These are phyloP conservation scores for Xylaria intraflava DNA, from an alignment of 495 filamentous ascomycete species.

Conservation along the genomic window DNA sequence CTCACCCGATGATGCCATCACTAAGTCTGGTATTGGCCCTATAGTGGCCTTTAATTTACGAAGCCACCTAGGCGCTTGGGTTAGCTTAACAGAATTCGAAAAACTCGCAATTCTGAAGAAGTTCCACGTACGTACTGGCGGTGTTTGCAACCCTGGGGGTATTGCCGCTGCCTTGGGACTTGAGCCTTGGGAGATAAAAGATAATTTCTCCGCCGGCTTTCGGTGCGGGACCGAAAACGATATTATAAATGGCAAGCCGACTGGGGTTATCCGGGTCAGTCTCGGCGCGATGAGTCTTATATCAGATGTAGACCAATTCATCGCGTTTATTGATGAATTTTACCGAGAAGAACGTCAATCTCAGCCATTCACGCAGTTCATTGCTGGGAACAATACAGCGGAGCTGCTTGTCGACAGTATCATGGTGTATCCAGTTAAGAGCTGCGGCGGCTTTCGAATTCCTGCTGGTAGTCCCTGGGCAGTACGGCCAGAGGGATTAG, in stretches of 20 bases:
- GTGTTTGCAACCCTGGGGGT: constrained; percentile 87
- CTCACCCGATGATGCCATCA: constrained; percentile 17
- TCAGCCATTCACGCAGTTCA: not conserved
- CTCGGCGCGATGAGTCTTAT: constrained; percentile 82
- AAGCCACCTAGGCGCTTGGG: constrained; percentile 60
- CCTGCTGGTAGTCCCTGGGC: constrained; percentile 62
- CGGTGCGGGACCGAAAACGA: constrained; percentile 76
- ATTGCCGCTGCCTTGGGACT: constrained; percentile 62
- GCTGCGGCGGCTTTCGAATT: constrained; percentile 72
- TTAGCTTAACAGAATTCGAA: constrained; percentile 78
- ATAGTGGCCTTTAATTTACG: constrained; percentile 78
- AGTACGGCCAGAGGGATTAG: constrained; percentile 67
- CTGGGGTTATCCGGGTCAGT: constrained; percentile 77
- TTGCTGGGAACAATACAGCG: constrained; percentile 7
- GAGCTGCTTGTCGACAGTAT: constrained; percentile 51
- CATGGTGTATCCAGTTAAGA: constrained; percentile 79
- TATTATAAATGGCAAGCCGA: constrained; percentile 74
- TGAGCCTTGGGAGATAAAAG: constrained; percentile 68
- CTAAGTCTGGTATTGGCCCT: constrained; percentile 53
- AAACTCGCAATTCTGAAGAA: constrained; percentile 69
- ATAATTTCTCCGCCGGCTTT: constrained; percentile 73
- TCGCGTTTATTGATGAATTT: constrained; percentile 70
- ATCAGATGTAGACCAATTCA: constrained; percentile 63
- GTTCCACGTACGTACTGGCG: constrained; percentile 78
- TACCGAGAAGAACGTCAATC: constrained; percentile 50